Evolutionary conservation across 2,329 filamentous ascomycete species (phyloP), one percentile per base, ranked within the genome.

Genomic region (Rutstroemia sp.): DNA sequence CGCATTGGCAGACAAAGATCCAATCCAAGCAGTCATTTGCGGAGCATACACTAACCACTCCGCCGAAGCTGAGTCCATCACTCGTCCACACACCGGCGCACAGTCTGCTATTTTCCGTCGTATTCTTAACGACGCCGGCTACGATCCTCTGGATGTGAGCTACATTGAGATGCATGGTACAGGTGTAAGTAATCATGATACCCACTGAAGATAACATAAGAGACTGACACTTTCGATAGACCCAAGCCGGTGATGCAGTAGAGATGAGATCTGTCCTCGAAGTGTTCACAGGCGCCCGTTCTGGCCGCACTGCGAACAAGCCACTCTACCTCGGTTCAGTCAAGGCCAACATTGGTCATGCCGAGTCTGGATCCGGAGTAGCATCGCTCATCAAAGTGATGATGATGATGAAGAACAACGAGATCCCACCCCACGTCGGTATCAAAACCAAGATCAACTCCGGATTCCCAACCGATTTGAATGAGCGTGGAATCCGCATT

Each of bases 11-110:
- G 73, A 76, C 44, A 68, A 69, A 4, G 72, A 79, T 60, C 66
- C 65, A 0, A 73, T 78, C 30, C 68, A 71, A 2, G 73, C 72
- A 2, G 65, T 78, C 4, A 75, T 78, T 38, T 63, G 69, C 14
- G 70, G 65, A 0, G 71, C 68, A 9, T 73, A 68, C 9, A 64
- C 71, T 5, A 77, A 76, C 51, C 71, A 75, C 50, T 73, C 77
- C 52, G 76, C 76, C 7, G 68, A 69, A 16, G 76, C 75, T 0
- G 65, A 69, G 2, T 73, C 74, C 3, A 73, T 78, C 40, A 75
- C 74, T 0, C 66, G 72, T 27, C 76, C 76, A 0, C 76, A 62
- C 75, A 65, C 68, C 1, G 58, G 62, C 3, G 73, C 76, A 0
- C 79, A 81, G 44, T 42, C 54, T 14, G 25, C 36, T 14, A 30